Evolutionary conservation across 352 stramenopile species (phyloP), one percentile per base, ranked within the genome.

Genomic region (Pythium coloratum): DNA sequence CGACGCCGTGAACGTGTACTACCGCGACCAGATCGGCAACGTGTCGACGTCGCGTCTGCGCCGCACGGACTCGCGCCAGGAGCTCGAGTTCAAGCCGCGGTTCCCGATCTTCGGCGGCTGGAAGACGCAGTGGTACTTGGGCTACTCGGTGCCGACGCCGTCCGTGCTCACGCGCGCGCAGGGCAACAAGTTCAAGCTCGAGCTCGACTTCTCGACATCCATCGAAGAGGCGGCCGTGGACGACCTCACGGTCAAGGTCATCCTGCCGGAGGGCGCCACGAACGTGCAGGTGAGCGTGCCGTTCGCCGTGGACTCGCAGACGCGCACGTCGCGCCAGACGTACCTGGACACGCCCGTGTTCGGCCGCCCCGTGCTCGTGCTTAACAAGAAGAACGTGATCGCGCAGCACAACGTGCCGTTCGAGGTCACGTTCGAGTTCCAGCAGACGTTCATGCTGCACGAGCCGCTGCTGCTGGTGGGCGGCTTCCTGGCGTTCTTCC

Each of bases 1-100:
- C 40, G 76, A 96, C 53, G 86, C 88, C 26, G 79, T 91, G 9
- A 94, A 94, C 65, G 84, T 97, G 51, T 97, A 97, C 78, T 97
- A 97, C 73, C 87, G 89, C 63, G 89, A 97, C 76, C 84, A 95
- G 73, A 97, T 97, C 57, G 89, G 89, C 46, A 97, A 97, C 68
- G 84, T 97, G 58, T 95, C 88, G 44, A 96, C 87, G 6, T 97
- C 89, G 40, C 78, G 77, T 13, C 64, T 96, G 50, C 85, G 81
- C 46, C 68, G 49, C 32, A 84, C 77, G 55, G 63, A 67, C 24
- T 76, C 80, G 44, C 69, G 83, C 46, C 79, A 86, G 65, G 82
- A 95, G 46, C 73, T 97, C 50, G 75, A 90, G 61, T 88, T 97
- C 61, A 83, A 92, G 67, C 81, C 88, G 36, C 86, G 89, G 20